phyloP scores from a whole-genome alignment of 2,329 filamentous ascomycete genomes.

The Penicillium digitatum region DNA sequence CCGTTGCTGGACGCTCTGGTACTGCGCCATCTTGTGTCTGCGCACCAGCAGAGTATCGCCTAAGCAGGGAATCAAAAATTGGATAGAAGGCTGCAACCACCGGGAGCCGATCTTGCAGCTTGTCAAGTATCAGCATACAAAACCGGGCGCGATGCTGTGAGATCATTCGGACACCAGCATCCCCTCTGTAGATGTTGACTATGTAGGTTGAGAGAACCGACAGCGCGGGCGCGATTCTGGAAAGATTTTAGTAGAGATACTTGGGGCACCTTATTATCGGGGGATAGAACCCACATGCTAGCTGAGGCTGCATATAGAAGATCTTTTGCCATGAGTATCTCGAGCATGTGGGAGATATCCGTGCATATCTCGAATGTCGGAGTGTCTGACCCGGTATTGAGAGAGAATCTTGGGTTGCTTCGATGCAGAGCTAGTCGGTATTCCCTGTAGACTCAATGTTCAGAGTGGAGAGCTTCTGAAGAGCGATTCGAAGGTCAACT shows the following conservation, averaged over 20 bases:
- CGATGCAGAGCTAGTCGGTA: constrained; percentile 10
- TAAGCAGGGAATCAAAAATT: constrained; percentile 12
- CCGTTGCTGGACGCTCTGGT: neutral
- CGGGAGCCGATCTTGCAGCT: constrained; percentile 21
- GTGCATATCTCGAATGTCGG: constrained; percentile 17
- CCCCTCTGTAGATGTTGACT: constrained; percentile 15
- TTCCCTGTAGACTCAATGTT: neutral
- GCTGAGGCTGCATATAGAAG: constrained; percentile 9
- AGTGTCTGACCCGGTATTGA: constrained; percentile 8
- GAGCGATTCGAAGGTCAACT: neutral
- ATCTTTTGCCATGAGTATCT: constrained; percentile 20
- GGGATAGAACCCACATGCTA: constrained; percentile 2
- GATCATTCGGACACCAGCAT: constrained; percentile 15
- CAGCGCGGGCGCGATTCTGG: constrained; percentile 14
- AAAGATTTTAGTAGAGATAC: neutral
- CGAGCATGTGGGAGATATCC: constrained; percentile 18
- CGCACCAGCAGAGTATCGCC: neutral
- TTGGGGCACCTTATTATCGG: neutral
- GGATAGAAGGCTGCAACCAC: constrained; percentile 14
- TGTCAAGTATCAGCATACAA: constrained; percentile 23
- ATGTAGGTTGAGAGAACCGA: constrained; percentile 15
- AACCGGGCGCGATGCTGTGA: constrained; percentile 25
- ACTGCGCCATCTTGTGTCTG: neutral
- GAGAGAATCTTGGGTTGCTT: constrained; percentile 13
- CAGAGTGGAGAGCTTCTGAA: neutral